Base-by-base conservation (phyloP, 768 basidiomycete species). In the Sporobolomyces phaffii region DNA sequence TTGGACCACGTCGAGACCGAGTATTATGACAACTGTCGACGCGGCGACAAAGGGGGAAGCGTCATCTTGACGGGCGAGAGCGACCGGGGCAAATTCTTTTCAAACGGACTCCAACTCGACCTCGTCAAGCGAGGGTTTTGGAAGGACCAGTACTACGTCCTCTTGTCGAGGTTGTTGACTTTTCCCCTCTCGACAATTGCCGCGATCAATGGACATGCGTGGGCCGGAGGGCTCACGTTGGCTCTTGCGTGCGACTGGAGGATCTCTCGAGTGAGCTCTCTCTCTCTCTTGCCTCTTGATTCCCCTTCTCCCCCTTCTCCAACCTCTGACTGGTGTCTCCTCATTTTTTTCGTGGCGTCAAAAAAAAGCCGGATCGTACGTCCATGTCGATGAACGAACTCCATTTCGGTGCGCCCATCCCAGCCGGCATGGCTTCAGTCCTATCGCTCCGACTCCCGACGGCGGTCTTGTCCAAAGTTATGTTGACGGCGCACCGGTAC, bases 311-410 rank as follows among this genome's bases (percentile, higher is more conserved):
- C n/a, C n/a, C n/a, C n/a, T n/a, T n/a, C n/a, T n/a, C n/a, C n/a
- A n/a, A n/a, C n/a, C n/a, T n/a, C n/a, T n/a, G n/a, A n/a, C n/a
- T n/a, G n/a, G n/a, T n/a, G n/a, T n/a, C n/a, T n/a, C n/a, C n/a
- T n/a, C n/a, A n/a, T n/a, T n/a, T n/a, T n/a, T n/a, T n/a, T n/a
- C n/a, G n/a, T n/a, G n/a, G n/a, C n/a, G n/a, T 36, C 20, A 11
- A 15, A 47, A 14, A 24, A 38, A 20, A 65, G 64, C 53, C 89
- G 69, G 91, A 88, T 22, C 85, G 86, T 72, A 86, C 88, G 0
- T 92, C 90, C 87, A 78, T 89, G 57, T 89, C 86, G 76, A 94
- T 96, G 91, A 97, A 94, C 75, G 92, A 94, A 80, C 87, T 89
- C 24, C 28, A 24, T 34, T 47, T 62, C 43, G 38, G 47, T 40